These are phyloP conservation scores for Fusarium metavorans DNA, from an alignment of 2,329 filamentous ascomycete species.

Conservation along the genomic window DNA sequence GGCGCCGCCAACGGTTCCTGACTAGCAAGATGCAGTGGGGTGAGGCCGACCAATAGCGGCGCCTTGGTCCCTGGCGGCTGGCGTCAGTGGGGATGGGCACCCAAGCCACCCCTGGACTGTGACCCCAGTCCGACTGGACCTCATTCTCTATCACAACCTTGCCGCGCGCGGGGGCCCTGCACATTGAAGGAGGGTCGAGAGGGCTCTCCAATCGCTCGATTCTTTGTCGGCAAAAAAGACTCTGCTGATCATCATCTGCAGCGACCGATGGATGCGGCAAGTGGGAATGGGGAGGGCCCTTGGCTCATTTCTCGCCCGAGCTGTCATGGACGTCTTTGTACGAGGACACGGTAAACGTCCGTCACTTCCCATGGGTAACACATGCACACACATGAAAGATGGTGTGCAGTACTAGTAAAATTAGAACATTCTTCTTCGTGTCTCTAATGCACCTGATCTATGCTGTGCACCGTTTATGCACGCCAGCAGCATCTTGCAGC, in stretches of 20 bases:
- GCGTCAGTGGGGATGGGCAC: conserved; percentile 19
- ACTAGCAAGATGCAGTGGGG: conserved; percentile 36
- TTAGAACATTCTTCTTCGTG: conserved; percentile 21
- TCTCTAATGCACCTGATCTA: not conserved
- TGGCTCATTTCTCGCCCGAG: conserved; percentile 19
- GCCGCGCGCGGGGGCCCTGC: not conserved
- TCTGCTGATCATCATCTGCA: conserved; percentile 45
- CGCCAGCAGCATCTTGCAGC: conserved; percentile 3
- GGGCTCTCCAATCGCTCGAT: conserved; percentile 18
- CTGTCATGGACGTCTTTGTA: not conserved
- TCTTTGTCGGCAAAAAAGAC: conserved; percentile 13
- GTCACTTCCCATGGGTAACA: not conserved
- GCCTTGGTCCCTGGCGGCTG: conserved; percentile 40
- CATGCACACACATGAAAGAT: not conserved
- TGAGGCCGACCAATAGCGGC: conserved; percentile 33
- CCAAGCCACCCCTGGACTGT: conserved; percentile 19
- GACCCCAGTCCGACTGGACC: conserved; percentile 6
- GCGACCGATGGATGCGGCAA: conserved; percentile 11
- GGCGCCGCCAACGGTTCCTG: conserved; percentile 41
- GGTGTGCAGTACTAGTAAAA: conserved; percentile 22
- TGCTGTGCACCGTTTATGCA: conserved; percentile 6
- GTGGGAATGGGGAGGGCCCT: conserved; percentile 4
- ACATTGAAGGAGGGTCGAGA: not conserved
- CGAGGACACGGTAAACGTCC: not conserved
- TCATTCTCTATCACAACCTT: conserved; percentile 5